phyloP scores from a whole-genome alignment of 2,329 filamentous ascomycete species.

The Penicillium sp. region DNA sequence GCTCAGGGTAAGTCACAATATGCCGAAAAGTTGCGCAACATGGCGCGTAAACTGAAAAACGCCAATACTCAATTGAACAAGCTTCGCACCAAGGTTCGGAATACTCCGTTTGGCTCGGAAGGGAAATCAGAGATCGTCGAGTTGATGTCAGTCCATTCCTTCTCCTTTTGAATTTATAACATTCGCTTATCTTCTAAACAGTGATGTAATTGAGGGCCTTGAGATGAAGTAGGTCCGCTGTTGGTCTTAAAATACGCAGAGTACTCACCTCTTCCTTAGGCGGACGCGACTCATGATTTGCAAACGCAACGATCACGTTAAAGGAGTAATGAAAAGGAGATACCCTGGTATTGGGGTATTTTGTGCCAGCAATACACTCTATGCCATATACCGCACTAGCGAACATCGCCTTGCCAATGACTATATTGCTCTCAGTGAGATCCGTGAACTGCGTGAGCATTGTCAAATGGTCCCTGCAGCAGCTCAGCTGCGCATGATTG shows the following conservation, averaged over 20 bases:
- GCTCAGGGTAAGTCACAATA: neutral
- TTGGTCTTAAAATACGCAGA: neutral
- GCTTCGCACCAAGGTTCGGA: neutral
- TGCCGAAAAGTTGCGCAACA: neutral
- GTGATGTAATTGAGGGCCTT: neutral
- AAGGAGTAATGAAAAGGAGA: neutral
- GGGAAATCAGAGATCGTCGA: neutral
- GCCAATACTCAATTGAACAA: neutral
- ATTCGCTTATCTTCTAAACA: neutral
- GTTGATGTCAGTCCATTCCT: neutral
- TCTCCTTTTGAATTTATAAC: neutral
- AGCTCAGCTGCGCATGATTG: constrained; percentile 12
- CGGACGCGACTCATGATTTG: neutral
- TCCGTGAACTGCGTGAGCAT: constrained; percentile 20
- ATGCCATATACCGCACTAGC: constrained; percentile 6
- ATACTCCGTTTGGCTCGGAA: neutral
- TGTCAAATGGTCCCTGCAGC: constrained; percentile 23
- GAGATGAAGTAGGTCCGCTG: neutral
- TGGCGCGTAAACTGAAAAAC: neutral
- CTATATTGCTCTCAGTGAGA: constrained; percentile 22
- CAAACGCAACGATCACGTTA: neutral
- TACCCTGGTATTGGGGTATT: constrained; percentile 10
- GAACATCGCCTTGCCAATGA: neutral
- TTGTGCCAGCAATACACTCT: constrained; percentile 24
- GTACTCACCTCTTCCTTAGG: neutral